Evolutionary conservation across 2,329 filamentous ascomycete species (phyloP).

Genomic region (Diaporthe caulivora): DNA sequence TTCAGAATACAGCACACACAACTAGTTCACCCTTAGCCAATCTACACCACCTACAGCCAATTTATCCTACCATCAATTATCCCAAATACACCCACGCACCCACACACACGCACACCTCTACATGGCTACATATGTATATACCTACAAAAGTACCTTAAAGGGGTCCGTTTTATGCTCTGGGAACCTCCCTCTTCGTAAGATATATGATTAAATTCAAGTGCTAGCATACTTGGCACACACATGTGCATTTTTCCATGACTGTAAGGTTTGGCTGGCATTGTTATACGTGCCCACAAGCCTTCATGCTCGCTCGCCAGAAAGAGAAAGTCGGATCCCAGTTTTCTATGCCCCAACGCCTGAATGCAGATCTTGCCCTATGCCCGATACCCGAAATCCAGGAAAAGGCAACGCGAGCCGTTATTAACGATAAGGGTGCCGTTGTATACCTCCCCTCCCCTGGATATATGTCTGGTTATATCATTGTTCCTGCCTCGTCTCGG

Average conservation of each 20-base stretch:
- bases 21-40: too few species aligned
- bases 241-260: not conserved
- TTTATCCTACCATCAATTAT: too few species aligned
- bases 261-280: not conserved
- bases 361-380: not conserved
- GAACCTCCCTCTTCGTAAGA: too few species aligned
- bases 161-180: too few species aligned
- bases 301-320: not conserved
- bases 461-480: not conserved
- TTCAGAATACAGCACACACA: too few species aligned
- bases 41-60: too few species aligned
- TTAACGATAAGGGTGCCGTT: not conserved
- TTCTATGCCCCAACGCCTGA: constrained; percentile 21
- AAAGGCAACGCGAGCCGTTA: not conserved
- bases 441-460: not conserved
- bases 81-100: too few species aligned
- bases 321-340: not conserved
- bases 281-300: not conserved
- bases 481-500: constrained; percentile 14
- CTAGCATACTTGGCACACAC: not conserved
- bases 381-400: not conserved
- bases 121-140: too few species aligned
- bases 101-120: too few species aligned
- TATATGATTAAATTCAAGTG: not conserved
- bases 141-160: too few species aligned